phyloP scores from a whole-genome alignment of 768 basidiomycete species.

The Pleurotus cornucopiae region DNA sequence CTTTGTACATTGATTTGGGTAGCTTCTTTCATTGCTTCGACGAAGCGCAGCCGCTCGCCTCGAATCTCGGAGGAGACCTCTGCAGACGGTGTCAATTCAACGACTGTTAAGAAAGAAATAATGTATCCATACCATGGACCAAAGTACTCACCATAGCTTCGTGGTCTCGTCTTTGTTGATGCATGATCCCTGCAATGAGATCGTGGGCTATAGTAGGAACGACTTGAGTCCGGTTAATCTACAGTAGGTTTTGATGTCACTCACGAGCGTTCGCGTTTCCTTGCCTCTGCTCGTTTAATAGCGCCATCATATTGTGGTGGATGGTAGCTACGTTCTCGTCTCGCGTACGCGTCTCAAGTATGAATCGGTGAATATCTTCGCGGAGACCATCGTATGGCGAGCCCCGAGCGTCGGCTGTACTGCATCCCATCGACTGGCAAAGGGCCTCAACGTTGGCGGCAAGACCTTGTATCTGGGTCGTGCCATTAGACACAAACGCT shows the following conservation, averaged over 20 bases:
- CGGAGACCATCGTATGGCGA: constrained; percentile 20
- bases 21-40: constrained; percentile 94
- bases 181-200: constrained; percentile 56
- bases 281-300: background rate
- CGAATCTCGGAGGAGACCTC: constrained; percentile 82
- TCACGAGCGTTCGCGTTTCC: background rate
- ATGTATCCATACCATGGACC: constrained; percentile 46
- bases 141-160: constrained; percentile 64
- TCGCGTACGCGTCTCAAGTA: constrained; percentile 26
- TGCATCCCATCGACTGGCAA: constrained; percentile 46
- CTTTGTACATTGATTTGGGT: constrained; percentile 84
- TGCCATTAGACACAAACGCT: constrained; percentile 74
- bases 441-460: constrained; percentile 58
- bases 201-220: constrained; percentile 39
- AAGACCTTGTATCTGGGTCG: constrained; percentile 63
- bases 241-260: background rate
- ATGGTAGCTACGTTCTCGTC: constrained; percentile 33
- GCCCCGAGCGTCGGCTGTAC: constrained; percentile 18
- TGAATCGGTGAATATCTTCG: constrained; percentile 27
- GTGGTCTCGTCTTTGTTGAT: constrained; percentile 69
- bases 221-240: no score
- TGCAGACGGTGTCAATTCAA: constrained; percentile 18
- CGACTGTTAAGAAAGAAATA: background rate
- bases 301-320: constrained; percentile 15
- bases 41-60: constrained; percentile 80